Percentiles rank a stretch among this genome's conserved stretches.
phyloP scores from a whole-genome alignment of 768 basidiomycete species.

The Atractiella rhizophila region DNA sequence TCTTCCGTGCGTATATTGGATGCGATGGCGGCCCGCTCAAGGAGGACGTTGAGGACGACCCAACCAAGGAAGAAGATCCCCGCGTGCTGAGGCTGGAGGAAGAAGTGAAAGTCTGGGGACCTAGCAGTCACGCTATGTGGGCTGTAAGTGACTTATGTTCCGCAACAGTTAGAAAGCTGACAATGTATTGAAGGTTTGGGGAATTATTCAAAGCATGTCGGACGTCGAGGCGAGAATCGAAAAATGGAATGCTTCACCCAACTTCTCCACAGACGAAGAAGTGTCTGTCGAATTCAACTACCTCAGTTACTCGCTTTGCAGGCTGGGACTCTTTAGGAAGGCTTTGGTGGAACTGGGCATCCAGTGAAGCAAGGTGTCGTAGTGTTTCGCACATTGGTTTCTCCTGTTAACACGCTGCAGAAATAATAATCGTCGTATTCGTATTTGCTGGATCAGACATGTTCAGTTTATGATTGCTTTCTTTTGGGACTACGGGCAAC shows the following conservation, averaged over 20 bases:
- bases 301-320: constrained; percentile 39
- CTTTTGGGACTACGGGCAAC: no score
- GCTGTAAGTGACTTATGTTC: no score
- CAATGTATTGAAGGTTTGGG: no score
- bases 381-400: no score
- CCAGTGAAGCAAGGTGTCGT: no score
- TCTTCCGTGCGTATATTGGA: constrained; percentile 57
- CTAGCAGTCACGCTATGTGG: constrained; percentile 78
- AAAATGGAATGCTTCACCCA: constrained; percentile 11
- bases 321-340: constrained; percentile 24
- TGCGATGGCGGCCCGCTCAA: constrained; percentile 19
- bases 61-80: constrained; percentile 12
- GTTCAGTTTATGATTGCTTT: no score
- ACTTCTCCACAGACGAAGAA: constrained; percentile 21
- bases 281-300: constrained; percentile 57
- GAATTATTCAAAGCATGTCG: constrained; percentile 65
- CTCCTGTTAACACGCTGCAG: no score
- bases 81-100: constrained; percentile 38
- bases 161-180: no score
- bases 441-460: no score
- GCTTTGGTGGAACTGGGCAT: constrained; percentile 22
- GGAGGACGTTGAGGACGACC: constrained; percentile 13
- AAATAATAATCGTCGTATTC: no score
- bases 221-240: constrained; percentile 29
- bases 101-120: constrained; percentile 67